Percentiles rank a stretch among this genome's conserved stretches.
Evolutionary conservation across 2,329 filamentous ascomycete species (phyloP).

Genomic region (Blumeria hordei): DNA sequence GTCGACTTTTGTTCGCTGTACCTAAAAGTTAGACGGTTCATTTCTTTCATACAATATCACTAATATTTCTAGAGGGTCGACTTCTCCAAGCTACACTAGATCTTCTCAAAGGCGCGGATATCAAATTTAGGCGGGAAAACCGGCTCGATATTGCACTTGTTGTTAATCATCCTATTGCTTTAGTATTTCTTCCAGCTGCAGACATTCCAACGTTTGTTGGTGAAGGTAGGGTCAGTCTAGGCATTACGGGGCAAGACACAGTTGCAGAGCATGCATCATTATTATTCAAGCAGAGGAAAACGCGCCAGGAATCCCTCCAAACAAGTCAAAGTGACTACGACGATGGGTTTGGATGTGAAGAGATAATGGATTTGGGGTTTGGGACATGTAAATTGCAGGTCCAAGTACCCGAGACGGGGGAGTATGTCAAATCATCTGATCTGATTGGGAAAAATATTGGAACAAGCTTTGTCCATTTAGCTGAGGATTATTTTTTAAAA

Average conservation of each 20-base stretch:
- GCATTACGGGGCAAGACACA: constrained; percentile 85
- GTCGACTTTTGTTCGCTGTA: constrained; percentile 85
- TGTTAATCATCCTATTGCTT: constrained; percentile 85
- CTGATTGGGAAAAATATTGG: constrained; percentile 82
- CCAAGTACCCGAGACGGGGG: constrained; percentile 78
- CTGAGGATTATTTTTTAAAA: constrained; percentile 59
- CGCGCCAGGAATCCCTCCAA: constrained; percentile 23
- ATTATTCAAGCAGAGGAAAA: constrained; percentile 24
- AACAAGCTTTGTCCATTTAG: constrained; percentile 77
- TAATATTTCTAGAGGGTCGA: constrained; percentile 47
- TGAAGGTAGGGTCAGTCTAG: constrained; percentile 77
- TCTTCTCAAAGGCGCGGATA: constrained; percentile 77
- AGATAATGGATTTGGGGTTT: constrained; percentile 76
- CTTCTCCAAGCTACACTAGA: constrained; percentile 74
- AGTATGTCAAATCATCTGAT: constrained; percentile 43
- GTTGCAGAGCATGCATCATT: constrained; percentile 69
- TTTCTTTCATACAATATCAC: neutral
- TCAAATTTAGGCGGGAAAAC: constrained; percentile 87
- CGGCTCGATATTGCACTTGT: constrained; percentile 93
- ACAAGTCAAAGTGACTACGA: constrained; percentile 19
- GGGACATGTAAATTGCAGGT: constrained; percentile 83
- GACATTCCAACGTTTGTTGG: constrained; percentile 97
- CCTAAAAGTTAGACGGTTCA: constrained; percentile 58
- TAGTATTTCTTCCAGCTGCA: constrained; percentile 88
- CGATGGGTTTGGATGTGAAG: constrained; percentile 34